These are phyloP conservation scores for Zymoseptoria ardabiliae DNA, from an alignment of 2,329 filamentous ascomycete genomes.

Conservation along the genomic window DNA sequence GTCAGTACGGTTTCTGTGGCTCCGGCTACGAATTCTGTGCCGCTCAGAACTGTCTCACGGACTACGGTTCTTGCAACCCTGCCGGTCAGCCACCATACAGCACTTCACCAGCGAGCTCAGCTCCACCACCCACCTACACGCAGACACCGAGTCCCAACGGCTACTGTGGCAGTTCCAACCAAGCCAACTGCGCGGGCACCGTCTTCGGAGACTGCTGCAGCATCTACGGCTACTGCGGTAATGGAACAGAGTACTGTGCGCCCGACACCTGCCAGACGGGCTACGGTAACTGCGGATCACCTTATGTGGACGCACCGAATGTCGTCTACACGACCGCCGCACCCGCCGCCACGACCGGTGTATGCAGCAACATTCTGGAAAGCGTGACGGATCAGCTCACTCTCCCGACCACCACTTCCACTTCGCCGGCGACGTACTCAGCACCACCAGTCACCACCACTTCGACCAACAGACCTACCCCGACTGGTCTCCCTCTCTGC, in stretches of 20 bases:
- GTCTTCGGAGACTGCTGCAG: not conserved
- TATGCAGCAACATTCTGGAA: not conserved
- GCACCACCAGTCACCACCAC: not conserved
- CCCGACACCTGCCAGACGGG: not conserved
- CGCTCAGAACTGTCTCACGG: slow-evolving; percentile 31
- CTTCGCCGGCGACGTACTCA: not conserved
- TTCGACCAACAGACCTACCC: not conserved
- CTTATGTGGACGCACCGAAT: not conserved
- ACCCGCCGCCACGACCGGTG: not conserved
- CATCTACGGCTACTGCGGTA: not conserved
- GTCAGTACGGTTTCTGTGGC: not conserved
- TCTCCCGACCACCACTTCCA: not conserved
- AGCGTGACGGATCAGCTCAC: not conserved
- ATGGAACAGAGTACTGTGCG: not conserved
- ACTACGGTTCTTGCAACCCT: slow-evolving; percentile 31
- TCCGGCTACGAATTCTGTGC: not conserved
- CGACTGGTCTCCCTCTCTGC: slow-evolving; percentile 24
- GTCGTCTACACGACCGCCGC: not conserved
- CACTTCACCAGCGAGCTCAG: not conserved
- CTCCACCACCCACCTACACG: not conserved
- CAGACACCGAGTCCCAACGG: not conserved
- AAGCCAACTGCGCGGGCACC: not conserved
- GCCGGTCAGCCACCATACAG: not conserved
- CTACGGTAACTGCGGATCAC: not conserved
- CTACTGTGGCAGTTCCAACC: not conserved